phyloP scores from a whole-genome alignment of 495 filamentous ascomycete genomes.

The Tuber magnatum region DNA sequence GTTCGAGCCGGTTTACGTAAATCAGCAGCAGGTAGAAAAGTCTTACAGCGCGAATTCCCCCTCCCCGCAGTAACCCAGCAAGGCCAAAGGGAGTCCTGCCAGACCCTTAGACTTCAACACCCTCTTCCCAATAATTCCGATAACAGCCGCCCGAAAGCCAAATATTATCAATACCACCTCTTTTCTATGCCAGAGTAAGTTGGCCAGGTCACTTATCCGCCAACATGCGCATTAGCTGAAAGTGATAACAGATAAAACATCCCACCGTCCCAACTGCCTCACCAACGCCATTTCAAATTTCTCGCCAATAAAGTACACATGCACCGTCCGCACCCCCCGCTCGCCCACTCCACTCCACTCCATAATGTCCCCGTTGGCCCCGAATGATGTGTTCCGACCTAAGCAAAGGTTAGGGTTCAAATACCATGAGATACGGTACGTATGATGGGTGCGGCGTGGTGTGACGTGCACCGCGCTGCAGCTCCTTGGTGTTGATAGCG shows the following conservation, averaged over 20 bases:
- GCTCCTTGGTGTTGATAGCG: background rate
- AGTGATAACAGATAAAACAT: slow-evolving; percentile 49
- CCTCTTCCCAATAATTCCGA: slow-evolving; percentile 57
- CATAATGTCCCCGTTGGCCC: slow-evolving; percentile 7
- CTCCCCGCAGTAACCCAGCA: slow-evolving; percentile 53
- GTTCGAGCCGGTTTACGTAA: background rate
- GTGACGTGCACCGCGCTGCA: background rate
- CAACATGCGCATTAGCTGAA: background rate
- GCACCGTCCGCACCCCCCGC: slow-evolving; percentile 15
- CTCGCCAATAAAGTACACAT: slow-evolving; percentile 21
- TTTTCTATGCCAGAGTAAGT: slow-evolving; percentile 45
- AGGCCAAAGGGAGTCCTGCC: slow-evolving; percentile 57
- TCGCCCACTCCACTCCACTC: slow-evolving; percentile 3
- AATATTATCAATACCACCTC: slow-evolving; percentile 54
- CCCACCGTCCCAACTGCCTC: slow-evolving; percentile 60
- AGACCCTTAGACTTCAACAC: slow-evolving; percentile 65
- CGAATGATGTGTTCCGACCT: slow-evolving; percentile 28
- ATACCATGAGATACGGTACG: background rate
- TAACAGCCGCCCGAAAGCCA: slow-evolving; percentile 61
- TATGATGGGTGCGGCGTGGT: background rate
- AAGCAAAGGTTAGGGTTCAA: background rate
- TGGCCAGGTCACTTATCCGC: background rate
- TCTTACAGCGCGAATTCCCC: slow-evolving; percentile 57
- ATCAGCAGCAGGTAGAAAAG: background rate
- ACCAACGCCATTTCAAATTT: slow-evolving; percentile 61